Conservation (phyloP, 345 rosid species). For the Hibiscus syriacus region DNA sequence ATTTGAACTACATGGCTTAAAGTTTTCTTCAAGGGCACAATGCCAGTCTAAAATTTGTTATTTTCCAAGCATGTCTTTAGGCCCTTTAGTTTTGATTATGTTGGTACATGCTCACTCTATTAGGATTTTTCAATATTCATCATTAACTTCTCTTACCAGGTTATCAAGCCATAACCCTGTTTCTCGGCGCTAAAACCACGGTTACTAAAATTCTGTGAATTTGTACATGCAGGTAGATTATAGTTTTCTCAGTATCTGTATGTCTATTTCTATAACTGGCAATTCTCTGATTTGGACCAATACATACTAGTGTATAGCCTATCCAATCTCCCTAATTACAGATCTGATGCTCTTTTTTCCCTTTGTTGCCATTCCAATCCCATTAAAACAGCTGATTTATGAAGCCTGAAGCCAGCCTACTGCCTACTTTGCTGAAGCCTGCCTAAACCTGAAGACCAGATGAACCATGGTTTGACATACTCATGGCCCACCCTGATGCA, state of each 20-base stretch:
- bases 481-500: constrained; percentile 75
- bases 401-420: constrained; percentile 94
- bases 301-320: constrained; percentile 38
- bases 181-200: constrained; percentile 78
- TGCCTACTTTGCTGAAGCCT: constrained; percentile 75
- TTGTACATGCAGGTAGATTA: constrained; percentile 45
- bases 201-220: constrained; percentile 53
- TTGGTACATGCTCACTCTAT: neutral
- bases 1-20: constrained; percentile 10
- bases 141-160: constrained; percentile 57
- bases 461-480: constrained; percentile 63
- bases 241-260: constrained; percentile 15
- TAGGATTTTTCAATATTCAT: constrained; percentile 27
- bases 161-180: constrained; percentile 72
- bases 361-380: constrained; percentile 73
- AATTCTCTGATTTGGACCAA: constrained; percentile 25
- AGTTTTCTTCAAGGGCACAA: neutral
- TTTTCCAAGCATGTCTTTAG: neutral
- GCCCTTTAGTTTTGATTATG: constrained; percentile 3
- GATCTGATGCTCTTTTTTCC: constrained; percentile 69
- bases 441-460: constrained; percentile 89
- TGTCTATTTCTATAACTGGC: constrained; percentile 9
- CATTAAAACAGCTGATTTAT: constrained; percentile 76
- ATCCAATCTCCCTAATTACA: constrained; percentile 50
- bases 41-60: neutral